Conservation (phyloP, 2,329 filamentous ascomycete genomes). For the Grosmannia clavigera region DNA sequence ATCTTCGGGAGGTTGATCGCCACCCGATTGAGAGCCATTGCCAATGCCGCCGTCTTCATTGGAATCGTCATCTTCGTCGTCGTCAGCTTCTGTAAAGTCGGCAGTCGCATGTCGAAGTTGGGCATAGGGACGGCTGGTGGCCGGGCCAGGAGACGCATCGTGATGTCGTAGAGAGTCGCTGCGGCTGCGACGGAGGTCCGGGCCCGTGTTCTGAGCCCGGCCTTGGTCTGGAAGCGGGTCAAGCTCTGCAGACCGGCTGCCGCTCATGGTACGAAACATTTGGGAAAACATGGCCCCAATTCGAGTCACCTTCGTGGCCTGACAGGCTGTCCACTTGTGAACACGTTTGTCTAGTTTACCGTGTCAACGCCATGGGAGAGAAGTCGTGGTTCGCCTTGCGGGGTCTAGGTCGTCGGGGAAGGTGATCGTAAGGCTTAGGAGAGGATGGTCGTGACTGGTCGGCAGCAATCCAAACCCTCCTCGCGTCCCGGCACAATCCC, state of each 20-base stretch:
- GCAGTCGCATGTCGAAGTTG: slow-evolving; percentile 43
- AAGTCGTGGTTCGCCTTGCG: background rate
- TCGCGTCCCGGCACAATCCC: slow-evolving; percentile 9
- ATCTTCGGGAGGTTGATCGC: slow-evolving; percentile 13
- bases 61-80: slow-evolving; percentile 31
- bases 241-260: slow-evolving; percentile 12
- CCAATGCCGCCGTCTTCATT: slow-evolving; percentile 24
- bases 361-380: background rate
- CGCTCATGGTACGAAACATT: slow-evolving; percentile 20
- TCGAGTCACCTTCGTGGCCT: background rate
- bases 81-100: slow-evolving; percentile 53
- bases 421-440: no score
- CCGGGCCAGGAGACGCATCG: slow-evolving; percentile 13
- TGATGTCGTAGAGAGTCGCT: background rate
- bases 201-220: slow-evolving; percentile 13
- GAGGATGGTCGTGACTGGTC: no score
- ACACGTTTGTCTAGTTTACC: background rate
- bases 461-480: slow-evolving; percentile 2
- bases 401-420: background rate
- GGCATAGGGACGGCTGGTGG: slow-evolving; percentile 20
- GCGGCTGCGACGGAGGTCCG: background rate
- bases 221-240: slow-evolving; percentile 9
- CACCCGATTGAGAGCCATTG: slow-evolving; percentile 13
- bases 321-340: background rate
- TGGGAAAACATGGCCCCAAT: slow-evolving; percentile 19